These are phyloP conservation scores for Serendipita indica DNA, from an alignment of 768 basidiomycete species.

Conservation along the genomic window DNA sequence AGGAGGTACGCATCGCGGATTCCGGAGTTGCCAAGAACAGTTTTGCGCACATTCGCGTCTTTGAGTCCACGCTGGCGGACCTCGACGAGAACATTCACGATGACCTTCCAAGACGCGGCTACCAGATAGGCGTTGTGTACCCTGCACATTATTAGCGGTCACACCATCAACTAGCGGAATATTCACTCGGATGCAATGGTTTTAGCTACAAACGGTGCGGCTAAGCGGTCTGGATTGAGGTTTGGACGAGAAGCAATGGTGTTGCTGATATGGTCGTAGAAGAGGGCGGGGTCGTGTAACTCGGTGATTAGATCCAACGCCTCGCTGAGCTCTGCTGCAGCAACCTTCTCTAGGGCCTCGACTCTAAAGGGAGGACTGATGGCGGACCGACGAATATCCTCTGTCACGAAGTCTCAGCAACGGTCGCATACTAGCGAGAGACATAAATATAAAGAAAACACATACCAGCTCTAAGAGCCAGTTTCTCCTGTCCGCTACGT, in stretches of 20 bases:
- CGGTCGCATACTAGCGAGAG: too few relatives aligned
- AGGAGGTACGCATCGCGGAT: slow-evolving; percentile 47
- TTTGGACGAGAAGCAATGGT: slow-evolving; percentile 39
- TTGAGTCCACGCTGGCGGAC: slow-evolving; percentile 40
- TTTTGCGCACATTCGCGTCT: slow-evolving; percentile 36
- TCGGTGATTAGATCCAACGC: slow-evolving; percentile 36
- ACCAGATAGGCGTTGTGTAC: slow-evolving; percentile 72
- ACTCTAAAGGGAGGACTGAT: slow-evolving; percentile 50
- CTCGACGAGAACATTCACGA: slow-evolving; percentile 40
- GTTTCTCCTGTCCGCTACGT: slow-evolving; percentile 63
- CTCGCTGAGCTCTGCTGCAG: slow-evolving; percentile 57
- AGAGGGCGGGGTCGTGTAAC: slow-evolving; percentile 51
- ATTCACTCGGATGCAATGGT: slow-evolving; percentile 43
- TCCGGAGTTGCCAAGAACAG: slow-evolving; percentile 36
- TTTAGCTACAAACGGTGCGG: slow-evolving; percentile 40
- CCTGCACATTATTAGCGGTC: slow-evolving; percentile 24
- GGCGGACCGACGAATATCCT: slow-evolving; percentile 23
- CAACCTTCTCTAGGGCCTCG: slow-evolving; percentile 47
- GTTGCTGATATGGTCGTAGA: slow-evolving; percentile 38
- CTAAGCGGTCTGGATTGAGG: slow-evolving; percentile 15
- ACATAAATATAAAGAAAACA: too few relatives aligned
- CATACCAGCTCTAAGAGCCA: slow-evolving; percentile 64
- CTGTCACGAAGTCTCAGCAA: too few relatives aligned
- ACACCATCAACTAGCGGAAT: not conserved
- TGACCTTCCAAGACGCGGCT: slow-evolving; percentile 69